phyloP scores from a whole-genome alignment of 257 asterid species.

The Prunella vulgaris region DNA sequence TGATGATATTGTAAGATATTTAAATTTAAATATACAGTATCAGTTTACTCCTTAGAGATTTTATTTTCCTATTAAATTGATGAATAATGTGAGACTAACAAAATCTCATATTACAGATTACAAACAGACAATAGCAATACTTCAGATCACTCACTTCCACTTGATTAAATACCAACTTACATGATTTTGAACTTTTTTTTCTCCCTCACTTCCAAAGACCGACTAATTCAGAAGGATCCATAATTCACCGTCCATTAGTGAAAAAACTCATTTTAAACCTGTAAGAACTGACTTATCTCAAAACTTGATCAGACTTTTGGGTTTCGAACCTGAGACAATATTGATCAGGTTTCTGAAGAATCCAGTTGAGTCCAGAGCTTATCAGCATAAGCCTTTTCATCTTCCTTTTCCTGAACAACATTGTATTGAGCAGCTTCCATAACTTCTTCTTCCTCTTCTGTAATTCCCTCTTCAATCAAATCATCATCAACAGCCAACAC shows the following conservation, averaged over 20 bases:
- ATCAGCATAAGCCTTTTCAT: constrained; percentile 76
- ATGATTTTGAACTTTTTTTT: too few species aligned
- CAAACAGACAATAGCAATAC: not conserved
- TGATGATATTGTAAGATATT: too few species aligned
- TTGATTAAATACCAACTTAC: not conserved
- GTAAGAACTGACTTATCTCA: too few species aligned
- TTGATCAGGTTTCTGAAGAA: constrained; percentile 33
- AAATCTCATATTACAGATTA: not conserved
- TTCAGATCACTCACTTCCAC: not conserved
- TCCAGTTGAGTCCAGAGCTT: constrained; percentile 68
- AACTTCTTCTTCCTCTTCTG: constrained; percentile 47
- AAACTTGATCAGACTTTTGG: too few species aligned
- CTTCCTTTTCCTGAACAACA: constrained; percentile 56
- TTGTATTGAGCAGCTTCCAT: constrained; percentile 28
- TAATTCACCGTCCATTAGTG: too few species aligned
- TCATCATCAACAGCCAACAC: constrained; percentile 24
- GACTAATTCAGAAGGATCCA: not conserved
- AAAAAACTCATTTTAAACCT: too few species aligned
- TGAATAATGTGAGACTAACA: not conserved
- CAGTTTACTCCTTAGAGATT: too few species aligned
- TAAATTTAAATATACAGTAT: too few species aligned
- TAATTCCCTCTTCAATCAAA: constrained; percentile 37
- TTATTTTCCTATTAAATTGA: not conserved
- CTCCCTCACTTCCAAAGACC: not conserved
- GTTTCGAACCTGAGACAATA: too few species aligned